Evolutionary conservation across 140 eudicot species (phyloP), one percentile per base, ranked within the genome.

Genomic region (Senecio squalidus): DNA sequence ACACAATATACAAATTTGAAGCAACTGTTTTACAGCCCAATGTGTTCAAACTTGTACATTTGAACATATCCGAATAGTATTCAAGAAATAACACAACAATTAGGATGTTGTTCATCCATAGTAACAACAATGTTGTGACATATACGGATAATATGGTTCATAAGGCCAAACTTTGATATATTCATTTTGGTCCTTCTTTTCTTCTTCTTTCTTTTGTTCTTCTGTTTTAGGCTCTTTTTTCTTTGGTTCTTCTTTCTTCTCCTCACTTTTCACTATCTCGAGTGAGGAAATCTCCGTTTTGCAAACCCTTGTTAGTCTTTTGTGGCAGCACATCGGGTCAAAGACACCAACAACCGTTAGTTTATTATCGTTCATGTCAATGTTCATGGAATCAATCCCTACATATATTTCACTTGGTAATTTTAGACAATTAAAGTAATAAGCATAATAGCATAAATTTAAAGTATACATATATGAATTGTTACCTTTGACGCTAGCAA

Each of bases 201-300:
- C 71, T 4, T 66, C 61, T 39, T 53, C 62, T 65, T 52, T 41
- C 11, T 44, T 44, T 27, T 66, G 62, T 4, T 66, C 61, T 39
- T 53, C 62, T 65, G 38, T 41, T 17, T 66, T 50, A 2, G 69
- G 50, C 10, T 36, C 39, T 29, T 50, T 38, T 18, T 61, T 61
- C 22, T 61, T 61, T 3, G 48, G 31, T 28, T 44, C 67, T 25
- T 40, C 54, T 38, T 43, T 43, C 7, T 66, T 53, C 18, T 54
- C 67, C 16, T 43, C 55, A n/a, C 27, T 18, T 41, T 66, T 66
- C 18, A 38, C 54, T 24, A 28, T 14, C 24, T 53, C 71, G 6
- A 66, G 53, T 2, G 5, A 4, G 39, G 17, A 17, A 28, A 66
- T 21, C 9, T 39, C 11, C 0, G 63, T 53, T 21, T 25, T 5